Evolutionary conservation across 129 eudicot species (phyloP).

Genomic region (Flaveria bidentis): DNA sequence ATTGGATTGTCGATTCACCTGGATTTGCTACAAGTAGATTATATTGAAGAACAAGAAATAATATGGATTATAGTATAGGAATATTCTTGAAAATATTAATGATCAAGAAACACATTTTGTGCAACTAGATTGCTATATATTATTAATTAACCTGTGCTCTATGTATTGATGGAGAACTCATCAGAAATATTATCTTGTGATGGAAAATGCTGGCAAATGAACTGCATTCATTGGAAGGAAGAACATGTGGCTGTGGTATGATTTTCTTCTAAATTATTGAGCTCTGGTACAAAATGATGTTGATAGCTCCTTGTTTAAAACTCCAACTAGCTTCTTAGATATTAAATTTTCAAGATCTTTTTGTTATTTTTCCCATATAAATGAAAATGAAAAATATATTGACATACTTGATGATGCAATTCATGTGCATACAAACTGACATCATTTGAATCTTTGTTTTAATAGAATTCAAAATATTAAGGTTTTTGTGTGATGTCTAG

Average conservation of each 20-base stretch:
- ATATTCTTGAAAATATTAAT: no score
- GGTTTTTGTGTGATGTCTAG: not conserved
- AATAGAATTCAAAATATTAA: not conserved
- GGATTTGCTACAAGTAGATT: no score
- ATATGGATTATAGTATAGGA: not conserved
- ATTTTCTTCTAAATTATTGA: slow-evolving; percentile 34
- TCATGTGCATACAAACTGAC: slow-evolving; percentile 4
- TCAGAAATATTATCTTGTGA: slow-evolving; percentile 12
- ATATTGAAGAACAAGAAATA: not conserved
- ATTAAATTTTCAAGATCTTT: not conserved
- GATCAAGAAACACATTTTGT: not conserved
- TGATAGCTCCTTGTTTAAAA: slow-evolving; percentile 36
- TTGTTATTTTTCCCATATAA: not conserved
- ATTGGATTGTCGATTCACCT: not conserved
- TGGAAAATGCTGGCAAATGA: slow-evolving; percentile 12
- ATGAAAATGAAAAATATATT: not conserved
- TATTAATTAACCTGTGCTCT: not conserved
- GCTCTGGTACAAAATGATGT: slow-evolving; percentile 36
- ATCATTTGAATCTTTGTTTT: not conserved
- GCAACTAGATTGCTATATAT: not conserved
- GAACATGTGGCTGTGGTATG: slow-evolving; percentile 38
- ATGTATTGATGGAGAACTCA: slow-evolving; percentile 8
- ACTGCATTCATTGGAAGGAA: slow-evolving; percentile 30
- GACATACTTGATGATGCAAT: not conserved
- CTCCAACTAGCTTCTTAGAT: slow-evolving; percentile 24